Conservation (phyloP, 352 stramenopile species). For the Blastocystis hominis region DNA sequence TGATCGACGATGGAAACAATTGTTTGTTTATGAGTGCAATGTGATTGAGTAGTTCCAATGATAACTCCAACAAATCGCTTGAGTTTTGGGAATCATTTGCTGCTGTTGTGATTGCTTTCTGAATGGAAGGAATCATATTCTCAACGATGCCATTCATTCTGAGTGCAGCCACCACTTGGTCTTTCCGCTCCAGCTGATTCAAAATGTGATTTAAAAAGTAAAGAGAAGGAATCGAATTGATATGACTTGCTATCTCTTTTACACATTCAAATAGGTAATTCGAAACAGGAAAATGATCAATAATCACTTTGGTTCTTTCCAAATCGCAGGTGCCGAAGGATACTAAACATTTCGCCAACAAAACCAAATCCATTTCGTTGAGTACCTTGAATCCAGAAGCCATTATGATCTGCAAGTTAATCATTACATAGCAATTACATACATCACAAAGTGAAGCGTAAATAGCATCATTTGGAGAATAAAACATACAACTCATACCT, state of each 20-base stretch:
- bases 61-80: neutral
- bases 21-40: neutral
- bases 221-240: neutral
- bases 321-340: neutral
- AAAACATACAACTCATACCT: neutral
- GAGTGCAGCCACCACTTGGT: neutral
- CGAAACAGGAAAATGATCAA: neutral
- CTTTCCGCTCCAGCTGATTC: neutral
- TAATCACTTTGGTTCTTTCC: neutral
- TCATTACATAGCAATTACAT: neutral
- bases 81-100: neutral
- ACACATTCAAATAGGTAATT: neutral
- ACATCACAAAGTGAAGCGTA: neutral
- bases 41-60: neutral
- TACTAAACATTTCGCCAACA: neutral
- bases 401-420: neutral
- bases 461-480: neutral
- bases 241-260: neutral
- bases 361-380: neutral
- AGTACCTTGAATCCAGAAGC: neutral
- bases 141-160: neutral
- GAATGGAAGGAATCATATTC: neutral
- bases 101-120: neutral
- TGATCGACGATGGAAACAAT: neutral
- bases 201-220: neutral